Percentiles rank a stretch among this genome's conserved stretches.
phyloP scores from a whole-genome alignment of 208 protist species.

The Strigomonas galati region DNA sequence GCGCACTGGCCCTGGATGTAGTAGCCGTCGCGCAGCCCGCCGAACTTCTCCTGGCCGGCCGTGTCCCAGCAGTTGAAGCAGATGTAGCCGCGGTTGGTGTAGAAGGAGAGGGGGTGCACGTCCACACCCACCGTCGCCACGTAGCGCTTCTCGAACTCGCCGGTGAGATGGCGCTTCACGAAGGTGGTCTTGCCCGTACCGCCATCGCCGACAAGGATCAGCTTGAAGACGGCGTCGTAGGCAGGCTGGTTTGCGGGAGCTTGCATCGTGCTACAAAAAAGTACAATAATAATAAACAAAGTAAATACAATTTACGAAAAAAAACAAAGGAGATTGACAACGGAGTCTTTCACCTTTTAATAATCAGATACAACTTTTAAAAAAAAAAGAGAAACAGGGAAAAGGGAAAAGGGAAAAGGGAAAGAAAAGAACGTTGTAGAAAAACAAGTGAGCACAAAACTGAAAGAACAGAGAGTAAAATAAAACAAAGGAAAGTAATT shows the following conservation, averaged over 20 bases:
- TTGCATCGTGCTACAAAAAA: conserved; percentile 10
- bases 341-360: too few relatives aligned
- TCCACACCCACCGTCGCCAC: conserved; percentile 95
- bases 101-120: conserved; percentile 98
- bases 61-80: conserved; percentile 99
- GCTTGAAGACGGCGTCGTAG: conserved; percentile 95
- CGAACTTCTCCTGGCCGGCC: conserved; percentile 99
- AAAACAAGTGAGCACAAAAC: too few relatives aligned
- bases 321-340: conserved; percentile 4
- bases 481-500: too few relatives aligned
- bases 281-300: conserved; percentile 1
- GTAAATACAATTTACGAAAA: conserved; percentile 12
- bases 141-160: conserved; percentile 99
- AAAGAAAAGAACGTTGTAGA: too few relatives aligned
- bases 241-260: conserved; percentile 32
- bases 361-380: too few relatives aligned
- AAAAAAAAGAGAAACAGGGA: background rate
- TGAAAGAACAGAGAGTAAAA: conserved; percentile 12
- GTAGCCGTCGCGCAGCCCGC: conserved; percentile 99
- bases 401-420: conserved; percentile 5
- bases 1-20: conserved; percentile 99
- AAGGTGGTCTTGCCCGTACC: conserved; percentile 99
- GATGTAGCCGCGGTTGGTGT: conserved; percentile 98
- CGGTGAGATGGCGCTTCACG: conserved; percentile 99
- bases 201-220: conserved; percentile 99